Evolutionary conservation across 208 protist species (phyloP), one percentile per base, ranked within the genome.

Genomic region (Trypanosoma platydactyli): DNA sequence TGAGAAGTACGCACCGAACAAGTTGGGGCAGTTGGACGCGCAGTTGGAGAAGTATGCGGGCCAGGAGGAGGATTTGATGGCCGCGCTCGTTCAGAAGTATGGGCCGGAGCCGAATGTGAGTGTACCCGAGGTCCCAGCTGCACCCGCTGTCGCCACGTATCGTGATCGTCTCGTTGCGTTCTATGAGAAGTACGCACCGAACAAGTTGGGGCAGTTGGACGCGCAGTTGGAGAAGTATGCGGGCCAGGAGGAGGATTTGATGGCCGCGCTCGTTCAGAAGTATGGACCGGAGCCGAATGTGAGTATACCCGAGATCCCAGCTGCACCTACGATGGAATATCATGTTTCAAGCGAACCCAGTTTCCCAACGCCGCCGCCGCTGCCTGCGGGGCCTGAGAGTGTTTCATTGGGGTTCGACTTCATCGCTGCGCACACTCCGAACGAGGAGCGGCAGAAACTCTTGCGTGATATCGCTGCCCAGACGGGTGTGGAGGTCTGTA

Each of bases 261-360:
- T 88, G 22, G 49, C 70, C 58, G 59, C 76, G 25, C 75, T 91
- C 25, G 85, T 84, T 9, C 52, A 83, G 27, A 83, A 81, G 59
- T 88, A 87, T 65, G 85, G 85, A 1, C 67, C 81, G 15, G 79
- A 91, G 69, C 81, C 85, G 25, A 11, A 73, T 57, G 41, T 41
- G 15, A 55, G 3, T 55, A n/a, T 1, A 15, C 5, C 25, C 16
- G 46, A 18, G 35, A 15, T 15, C 55, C 1, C 46, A 29, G 38
- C 27, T 52, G n/a, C 16, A 30, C 22, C 20, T 29, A 11, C 6
- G 48, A 1, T 20, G 13, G 40, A 5, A 22, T 29, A 25, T 4
- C 33, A 16, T 35, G 15, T 56, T 4, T 30, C 25, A 5, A 6
- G 5, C 5, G 20, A 50, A 25, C 45, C 45, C 20, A 6, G 20